Percentiles rank a stretch among this genome's conserved stretches.
These are phyloP conservation scores for Cystobasidium ongulense DNA, from an alignment of 768 basidiomycete genomes.

Conservation along the genomic window DNA sequence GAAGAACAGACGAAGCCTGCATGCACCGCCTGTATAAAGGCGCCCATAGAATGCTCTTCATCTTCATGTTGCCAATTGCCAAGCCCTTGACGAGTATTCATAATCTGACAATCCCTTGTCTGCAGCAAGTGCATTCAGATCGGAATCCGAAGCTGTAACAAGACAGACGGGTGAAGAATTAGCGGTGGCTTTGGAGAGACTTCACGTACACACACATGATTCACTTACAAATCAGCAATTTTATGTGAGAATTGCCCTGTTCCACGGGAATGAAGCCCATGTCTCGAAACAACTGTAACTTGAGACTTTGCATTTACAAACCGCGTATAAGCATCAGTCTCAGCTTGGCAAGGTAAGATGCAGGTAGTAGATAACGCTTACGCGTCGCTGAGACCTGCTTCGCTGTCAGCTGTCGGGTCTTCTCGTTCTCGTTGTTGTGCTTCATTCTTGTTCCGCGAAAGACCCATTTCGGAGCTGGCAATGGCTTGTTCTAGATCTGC, in stretches of 20 bases:
- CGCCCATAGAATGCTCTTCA: not conserved
- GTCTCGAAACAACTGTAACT: conserved; percentile 1
- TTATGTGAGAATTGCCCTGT: not conserved
- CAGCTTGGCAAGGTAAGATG: no score
- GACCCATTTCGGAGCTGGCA: conserved; percentile 2
- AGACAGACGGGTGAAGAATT: not conserved
- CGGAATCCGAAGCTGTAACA: conserved; percentile 6
- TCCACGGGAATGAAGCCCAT: conserved; percentile 26
- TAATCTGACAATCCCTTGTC: not conserved
- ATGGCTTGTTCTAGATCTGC: conserved; percentile 20
- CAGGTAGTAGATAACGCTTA: not conserved
- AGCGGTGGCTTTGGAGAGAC: not conserved
- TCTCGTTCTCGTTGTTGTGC: not conserved
- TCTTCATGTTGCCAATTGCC: not conserved
- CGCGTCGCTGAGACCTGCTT: not conserved
- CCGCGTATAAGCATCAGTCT: not conserved
- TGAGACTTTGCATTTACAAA: not conserved
- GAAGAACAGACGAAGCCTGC: no score
- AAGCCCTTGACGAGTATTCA: not conserved
- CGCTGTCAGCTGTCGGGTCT: not conserved
- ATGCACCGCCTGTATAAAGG: no score
- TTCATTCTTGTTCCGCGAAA: not conserved
- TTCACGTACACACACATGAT: no score
- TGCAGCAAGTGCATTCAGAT: not conserved
- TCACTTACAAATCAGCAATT: conserved; percentile 20